Percentiles rank a stretch among this genome's conserved stretches.
Conservation (phyloP, 208 protist species). For the Trypanosoma scelopori region DNA sequence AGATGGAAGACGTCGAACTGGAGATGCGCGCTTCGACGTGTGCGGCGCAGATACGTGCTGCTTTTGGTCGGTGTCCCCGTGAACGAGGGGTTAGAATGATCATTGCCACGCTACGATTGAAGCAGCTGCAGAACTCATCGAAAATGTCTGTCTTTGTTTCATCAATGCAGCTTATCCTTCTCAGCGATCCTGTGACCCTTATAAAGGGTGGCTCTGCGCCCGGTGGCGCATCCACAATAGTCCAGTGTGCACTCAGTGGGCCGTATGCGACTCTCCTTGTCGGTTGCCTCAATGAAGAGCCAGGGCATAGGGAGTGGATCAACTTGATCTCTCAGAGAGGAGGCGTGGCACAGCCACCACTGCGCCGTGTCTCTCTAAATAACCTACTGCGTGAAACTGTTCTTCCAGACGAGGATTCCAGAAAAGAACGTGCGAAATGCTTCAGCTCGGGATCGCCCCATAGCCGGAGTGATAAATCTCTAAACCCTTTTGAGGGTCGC, state of each 20-base stretch:
- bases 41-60: not conserved
- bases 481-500: slow-evolving; percentile 1
- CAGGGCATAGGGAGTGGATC: slow-evolving; percentile 3
- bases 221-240: not conserved
- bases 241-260: slow-evolving; percentile 7
- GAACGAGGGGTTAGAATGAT: not conserved
- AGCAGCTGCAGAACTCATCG: slow-evolving; percentile 7
- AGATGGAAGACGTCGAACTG: slow-evolving; percentile 5
- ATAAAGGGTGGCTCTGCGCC: slow-evolving; percentile 8
- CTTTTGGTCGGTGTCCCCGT: not conserved
- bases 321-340: not conserved
- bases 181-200: slow-evolving; percentile 7
- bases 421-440: not conserved
- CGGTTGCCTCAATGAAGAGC: not conserved
- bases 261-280: slow-evolving; percentile 11
- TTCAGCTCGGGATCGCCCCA: not conserved
- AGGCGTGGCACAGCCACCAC: not conserved
- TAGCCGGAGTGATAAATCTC: not conserved
- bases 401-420: not conserved
- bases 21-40: not conserved
- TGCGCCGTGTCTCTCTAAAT: not conserved
- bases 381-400: slow-evolving; percentile 2
- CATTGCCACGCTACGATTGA: slow-evolving; percentile 1
- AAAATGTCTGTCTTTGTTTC: slow-evolving; percentile 10
- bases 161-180: slow-evolving; percentile 3